Conservation (phyloP, 2,329 filamentous ascomycete genomes). For the Diaporthe aspalathi region DNA sequence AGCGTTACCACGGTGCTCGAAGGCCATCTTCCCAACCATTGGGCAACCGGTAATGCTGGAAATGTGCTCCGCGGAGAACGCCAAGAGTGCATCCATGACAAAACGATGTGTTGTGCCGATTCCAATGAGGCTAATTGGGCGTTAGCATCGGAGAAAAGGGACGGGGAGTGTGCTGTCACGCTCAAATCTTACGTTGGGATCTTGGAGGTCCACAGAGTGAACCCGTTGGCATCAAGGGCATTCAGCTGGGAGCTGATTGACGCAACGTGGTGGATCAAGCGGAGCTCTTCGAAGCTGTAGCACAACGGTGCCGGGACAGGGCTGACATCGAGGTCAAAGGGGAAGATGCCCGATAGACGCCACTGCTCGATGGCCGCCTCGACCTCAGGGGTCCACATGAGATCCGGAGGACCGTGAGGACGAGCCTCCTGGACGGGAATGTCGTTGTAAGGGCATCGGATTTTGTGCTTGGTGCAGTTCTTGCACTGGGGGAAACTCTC, state of each 20-base stretch:
- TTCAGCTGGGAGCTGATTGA: conserved; percentile 87
- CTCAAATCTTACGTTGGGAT: conserved; percentile 81
- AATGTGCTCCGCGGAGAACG: conserved; percentile 94
- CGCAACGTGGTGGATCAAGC: conserved; percentile 90
- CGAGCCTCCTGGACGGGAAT: conserved; percentile 75
- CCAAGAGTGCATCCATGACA: conserved; percentile 93
- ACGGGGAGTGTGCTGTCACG: conserved; percentile 36
- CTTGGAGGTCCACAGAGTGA: conserved; percentile 92
- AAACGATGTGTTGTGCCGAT: conserved; percentile 85
- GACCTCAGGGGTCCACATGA: conserved; percentile 89
- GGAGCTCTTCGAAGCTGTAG: conserved; percentile 81
- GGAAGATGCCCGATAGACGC: conserved; percentile 85
- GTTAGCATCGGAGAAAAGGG: conserved; percentile 39
- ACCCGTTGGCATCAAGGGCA: conserved; percentile 79
- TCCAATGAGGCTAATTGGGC: conserved; percentile 74
- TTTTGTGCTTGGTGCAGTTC: conserved; percentile 99
- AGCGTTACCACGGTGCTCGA: conserved; percentile 87
- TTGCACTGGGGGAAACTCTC: conserved; percentile 98
- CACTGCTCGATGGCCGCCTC: conserved; percentile 85
- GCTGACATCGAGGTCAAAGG: conserved; percentile 83
- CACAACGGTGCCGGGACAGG: conserved; percentile 78
- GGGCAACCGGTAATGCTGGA: conserved; percentile 89
- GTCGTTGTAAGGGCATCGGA: conserved; percentile 98
- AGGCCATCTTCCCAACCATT: conserved; percentile 87
- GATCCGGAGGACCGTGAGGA: conserved; percentile 70